Percentiles rank a stretch among this genome's conserved stretches.
Conservation (phyloP, 2,329 filamentous ascomycete genomes). For the Colletotrichum camelliae region DNA sequence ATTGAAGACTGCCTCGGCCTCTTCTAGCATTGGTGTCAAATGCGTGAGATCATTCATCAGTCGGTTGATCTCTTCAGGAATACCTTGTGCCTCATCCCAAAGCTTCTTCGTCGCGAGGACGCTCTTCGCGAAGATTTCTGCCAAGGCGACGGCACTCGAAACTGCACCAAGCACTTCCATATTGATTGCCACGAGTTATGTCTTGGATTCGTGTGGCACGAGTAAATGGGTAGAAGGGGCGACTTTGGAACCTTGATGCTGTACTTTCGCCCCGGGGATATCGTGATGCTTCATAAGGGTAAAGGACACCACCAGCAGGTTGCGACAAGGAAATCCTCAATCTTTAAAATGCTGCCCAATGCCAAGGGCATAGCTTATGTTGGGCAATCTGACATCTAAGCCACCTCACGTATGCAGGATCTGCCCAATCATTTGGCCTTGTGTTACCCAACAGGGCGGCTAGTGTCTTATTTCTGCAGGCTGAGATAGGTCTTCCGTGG, state of each 20-base stretch:
- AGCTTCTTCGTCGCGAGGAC: background rate
- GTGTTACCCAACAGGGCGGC: background rate
- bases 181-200: background rate
- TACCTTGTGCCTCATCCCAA: background rate
- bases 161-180: background rate
- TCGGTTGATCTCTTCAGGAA: background rate
- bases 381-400: background rate
- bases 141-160: background rate
- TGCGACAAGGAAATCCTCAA: background rate
- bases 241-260: no score
- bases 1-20: background rate
- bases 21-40: background rate
- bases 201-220: rapidly evolving
- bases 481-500: background rate
- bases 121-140: background rate
- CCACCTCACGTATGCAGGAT: background rate
- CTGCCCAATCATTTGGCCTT: background rate
- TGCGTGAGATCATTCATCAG: background rate
- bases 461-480: background rate
- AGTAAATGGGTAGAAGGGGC: background rate
- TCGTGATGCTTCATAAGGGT: rapidly evolving
- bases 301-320: background rate
- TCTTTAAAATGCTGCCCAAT: background rate
- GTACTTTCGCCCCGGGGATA: background rate
- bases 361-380: background rate